A percentile compares a stretch with the other conserved stretches of the same genome.
Conservation (phyloP, 2,329 filamentous ascomycete genomes). For the Xylaria sp. region DNA sequence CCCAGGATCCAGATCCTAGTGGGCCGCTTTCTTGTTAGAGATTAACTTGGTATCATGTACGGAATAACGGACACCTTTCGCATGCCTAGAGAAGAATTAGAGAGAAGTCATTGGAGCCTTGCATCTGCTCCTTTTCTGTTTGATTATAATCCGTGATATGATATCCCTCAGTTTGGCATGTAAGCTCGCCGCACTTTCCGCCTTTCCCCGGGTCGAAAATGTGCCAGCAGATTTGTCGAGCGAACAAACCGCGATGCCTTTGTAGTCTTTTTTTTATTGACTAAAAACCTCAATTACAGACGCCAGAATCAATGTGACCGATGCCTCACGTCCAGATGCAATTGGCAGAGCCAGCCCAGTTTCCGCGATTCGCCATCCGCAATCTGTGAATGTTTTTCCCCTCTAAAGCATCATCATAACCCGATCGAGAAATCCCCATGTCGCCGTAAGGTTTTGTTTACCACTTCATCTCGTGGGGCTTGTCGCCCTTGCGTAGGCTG, state of each 20-base stretch:
- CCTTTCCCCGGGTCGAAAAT: not conserved
- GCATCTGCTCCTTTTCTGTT: not conserved
- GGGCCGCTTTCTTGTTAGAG: not conserved
- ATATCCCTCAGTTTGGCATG: not conserved
- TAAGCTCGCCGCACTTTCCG: not conserved
- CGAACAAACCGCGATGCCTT: constrained; percentile 34
- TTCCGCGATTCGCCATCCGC: constrained; percentile 43
- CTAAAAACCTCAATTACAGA: constrained; percentile 61
- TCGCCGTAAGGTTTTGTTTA: constrained; percentile 48
- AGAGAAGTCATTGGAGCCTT: constrained; percentile 2
- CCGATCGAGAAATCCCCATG: constrained; percentile 19
- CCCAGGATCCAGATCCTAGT: too few species aligned
- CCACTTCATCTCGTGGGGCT: constrained; percentile 99
- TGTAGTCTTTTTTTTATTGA: constrained; percentile 44
- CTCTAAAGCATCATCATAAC: constrained; percentile 28
- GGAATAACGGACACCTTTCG: not conserved
- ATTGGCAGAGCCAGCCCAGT: constrained; percentile 55
- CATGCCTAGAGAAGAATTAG: not conserved
- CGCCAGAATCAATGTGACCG: constrained; percentile 58
- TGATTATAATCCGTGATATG: not conserved
- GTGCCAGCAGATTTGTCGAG: constrained; percentile 4
- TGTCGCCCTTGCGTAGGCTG: constrained; percentile 98
- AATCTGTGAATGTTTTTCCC: constrained; percentile 34
- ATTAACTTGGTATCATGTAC: not conserved
- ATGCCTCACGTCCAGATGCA: constrained; percentile 63